These are phyloP conservation scores for Alnus glutinosa DNA, from an alignment of 306 rosid genomes.

Conservation along the genomic window DNA sequence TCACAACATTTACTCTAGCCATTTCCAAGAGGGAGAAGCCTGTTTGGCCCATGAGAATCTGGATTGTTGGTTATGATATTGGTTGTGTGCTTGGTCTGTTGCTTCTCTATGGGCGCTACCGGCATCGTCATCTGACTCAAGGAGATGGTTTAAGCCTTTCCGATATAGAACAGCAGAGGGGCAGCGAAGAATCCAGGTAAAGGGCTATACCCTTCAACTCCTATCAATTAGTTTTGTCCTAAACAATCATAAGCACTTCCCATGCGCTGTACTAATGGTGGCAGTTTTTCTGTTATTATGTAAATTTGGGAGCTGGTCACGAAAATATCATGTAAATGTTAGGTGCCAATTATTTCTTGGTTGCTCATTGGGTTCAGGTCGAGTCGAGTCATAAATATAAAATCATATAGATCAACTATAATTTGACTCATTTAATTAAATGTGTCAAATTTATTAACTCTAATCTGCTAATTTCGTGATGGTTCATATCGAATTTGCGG, in stretches of 20 bases:
- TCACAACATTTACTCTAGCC: constrained; percentile 54
- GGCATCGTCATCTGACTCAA: constrained; percentile 47
- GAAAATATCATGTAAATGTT: constrained; percentile 11
- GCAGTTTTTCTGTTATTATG: neutral
- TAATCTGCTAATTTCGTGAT: too few relatives aligned
- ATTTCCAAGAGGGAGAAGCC: constrained; percentile 79
- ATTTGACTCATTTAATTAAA: too few relatives aligned
- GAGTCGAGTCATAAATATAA: too few relatives aligned
- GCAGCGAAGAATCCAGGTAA: constrained; percentile 81
- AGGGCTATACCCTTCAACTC: neutral
- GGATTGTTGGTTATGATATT: constrained; percentile 84
- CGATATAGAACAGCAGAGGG: constrained; percentile 73
- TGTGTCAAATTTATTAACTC: fast-evolving
- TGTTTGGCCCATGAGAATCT: constrained; percentile 96
- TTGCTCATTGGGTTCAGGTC: too few relatives aligned
- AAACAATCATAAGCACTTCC: neutral
- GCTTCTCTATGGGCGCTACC: constrained; percentile 76
- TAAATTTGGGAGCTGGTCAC: neutral
- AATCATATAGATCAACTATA: too few relatives aligned
- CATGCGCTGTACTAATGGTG: neutral
- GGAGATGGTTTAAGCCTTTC: constrained; percentile 57
- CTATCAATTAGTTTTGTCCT: neutral
- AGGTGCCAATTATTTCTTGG: too few relatives aligned
- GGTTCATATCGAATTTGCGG: too few relatives aligned
- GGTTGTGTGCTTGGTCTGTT: constrained; percentile 75